These are phyloP conservation scores for Talaromyces sp. DNA, from an alignment of 2,329 filamentous ascomycete species.

Conservation along the genomic window DNA sequence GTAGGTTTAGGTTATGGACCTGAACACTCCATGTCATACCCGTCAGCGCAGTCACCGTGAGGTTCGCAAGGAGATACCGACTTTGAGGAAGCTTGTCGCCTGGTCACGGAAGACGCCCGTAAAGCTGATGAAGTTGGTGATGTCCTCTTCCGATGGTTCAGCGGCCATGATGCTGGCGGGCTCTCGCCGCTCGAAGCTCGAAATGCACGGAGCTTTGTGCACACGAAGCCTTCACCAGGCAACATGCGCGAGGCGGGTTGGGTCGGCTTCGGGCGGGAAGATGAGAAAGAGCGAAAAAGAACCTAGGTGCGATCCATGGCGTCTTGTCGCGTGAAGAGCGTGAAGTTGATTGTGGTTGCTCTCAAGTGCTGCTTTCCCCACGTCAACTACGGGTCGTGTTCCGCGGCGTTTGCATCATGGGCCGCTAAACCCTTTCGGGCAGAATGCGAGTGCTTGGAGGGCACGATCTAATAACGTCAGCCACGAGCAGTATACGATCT, in stretches of 20 bases:
- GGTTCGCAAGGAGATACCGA: constrained; percentile 13
- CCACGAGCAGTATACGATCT: too few species aligned
- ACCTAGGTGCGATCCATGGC: neutral
- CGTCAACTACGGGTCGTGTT: too few species aligned
- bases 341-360: neutral
- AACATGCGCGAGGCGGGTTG: constrained; percentile 1
- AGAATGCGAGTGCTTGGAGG: too few species aligned
- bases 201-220: constrained; percentile 8
- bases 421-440: neutral
- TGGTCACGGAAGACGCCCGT: constrained; percentile 34
- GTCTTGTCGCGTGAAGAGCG: neutral
- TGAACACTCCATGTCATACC: constrained; percentile 13
- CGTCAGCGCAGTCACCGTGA: neutral
- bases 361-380: neutral
- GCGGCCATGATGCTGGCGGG: constrained; percentile 21
- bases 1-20: constrained; percentile 40
- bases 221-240: constrained; percentile 6
- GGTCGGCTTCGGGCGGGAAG: neutral
- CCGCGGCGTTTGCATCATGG: neutral
- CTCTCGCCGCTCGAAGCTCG: neutral
- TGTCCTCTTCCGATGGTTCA: constrained; percentile 36
- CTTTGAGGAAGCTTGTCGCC: constrained; percentile 37
- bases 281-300: neutral
- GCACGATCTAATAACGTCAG: too few species aligned
- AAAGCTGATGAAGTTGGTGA: constrained; percentile 35